Evolutionary conservation across 345 rosid species (phyloP).

Genomic region (Gossypium mustelinum): DNA sequence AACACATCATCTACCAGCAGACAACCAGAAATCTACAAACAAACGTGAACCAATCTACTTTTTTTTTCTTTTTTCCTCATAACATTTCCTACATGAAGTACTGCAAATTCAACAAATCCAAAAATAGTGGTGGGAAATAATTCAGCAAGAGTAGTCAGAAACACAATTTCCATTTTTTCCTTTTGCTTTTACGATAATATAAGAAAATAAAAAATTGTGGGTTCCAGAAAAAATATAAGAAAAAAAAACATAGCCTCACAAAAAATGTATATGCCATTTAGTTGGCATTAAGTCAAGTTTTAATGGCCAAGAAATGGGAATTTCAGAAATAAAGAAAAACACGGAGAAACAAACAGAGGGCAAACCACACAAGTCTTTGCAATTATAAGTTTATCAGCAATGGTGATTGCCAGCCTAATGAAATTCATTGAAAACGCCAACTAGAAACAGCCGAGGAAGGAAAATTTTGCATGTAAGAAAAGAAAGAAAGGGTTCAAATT

Average conservation of each 20-base stretch:
- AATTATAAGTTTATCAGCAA: conserved; percentile 8
- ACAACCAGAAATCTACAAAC: conserved; percentile 9
- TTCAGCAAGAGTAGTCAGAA: neutral
- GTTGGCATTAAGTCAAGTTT: neutral
- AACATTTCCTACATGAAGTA: neutral
- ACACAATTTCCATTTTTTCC: neutral
- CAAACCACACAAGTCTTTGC: conserved; percentile 1
- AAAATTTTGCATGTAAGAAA: neutral
- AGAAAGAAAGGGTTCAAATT: neutral
- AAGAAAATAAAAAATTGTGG: no score
- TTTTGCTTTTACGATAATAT: neutral
- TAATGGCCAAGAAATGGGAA: neutral
- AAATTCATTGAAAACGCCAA: conserved; percentile 4
- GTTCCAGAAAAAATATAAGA: no score
- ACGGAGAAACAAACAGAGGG: conserved; percentile 10
- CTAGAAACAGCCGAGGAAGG: neutral
- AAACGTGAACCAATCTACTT: neutral
- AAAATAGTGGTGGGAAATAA: neutral
- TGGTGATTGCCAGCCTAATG: neutral
- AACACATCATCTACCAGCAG: neutral
- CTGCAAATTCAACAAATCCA: neutral
- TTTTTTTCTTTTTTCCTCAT: neutral
- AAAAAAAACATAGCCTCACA: neutral
- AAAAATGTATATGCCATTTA: neutral
- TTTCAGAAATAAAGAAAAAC: neutral